A percentile compares a stretch with the other conserved stretches of the same genome.
Conservation (phyloP, 1,139 yeast genomes). For the Diutina rugosa region DNA sequence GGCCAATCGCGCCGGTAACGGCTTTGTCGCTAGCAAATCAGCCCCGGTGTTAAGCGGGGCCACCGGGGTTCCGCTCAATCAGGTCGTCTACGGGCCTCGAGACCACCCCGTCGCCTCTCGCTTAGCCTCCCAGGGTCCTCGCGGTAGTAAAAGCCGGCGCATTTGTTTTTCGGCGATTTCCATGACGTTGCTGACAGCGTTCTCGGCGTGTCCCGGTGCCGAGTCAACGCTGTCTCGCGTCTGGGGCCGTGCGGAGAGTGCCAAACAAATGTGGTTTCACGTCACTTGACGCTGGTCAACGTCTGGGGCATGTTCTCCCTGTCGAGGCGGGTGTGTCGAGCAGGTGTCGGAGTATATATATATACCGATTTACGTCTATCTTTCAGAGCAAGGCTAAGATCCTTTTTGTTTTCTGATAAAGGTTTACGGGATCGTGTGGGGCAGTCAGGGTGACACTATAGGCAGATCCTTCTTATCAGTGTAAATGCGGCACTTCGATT, state of each 20-base stretch:
- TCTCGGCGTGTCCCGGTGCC: not conserved
- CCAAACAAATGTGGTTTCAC: not conserved
- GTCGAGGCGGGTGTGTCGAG: not conserved
- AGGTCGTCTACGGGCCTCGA: too few species aligned
- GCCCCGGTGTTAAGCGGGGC: not conserved
- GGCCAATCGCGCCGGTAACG: not conserved
- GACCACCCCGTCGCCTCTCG: not conserved
- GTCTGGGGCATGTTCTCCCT: not conserved
- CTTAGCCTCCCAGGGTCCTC: too few species aligned
- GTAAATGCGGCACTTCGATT: not conserved
- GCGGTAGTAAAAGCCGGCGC: not conserved
- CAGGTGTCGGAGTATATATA: not conserved
- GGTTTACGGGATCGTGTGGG: not conserved
- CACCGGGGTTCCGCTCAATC: too few species aligned
- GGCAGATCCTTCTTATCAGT: not conserved
- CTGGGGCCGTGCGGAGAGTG: not conserved
- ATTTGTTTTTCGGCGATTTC: not conserved
- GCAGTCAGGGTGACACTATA: not conserved
- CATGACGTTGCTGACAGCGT: not conserved
- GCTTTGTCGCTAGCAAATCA: not conserved
- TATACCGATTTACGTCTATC: too few species aligned
- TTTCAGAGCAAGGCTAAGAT: too few species aligned
- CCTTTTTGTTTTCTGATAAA: not conserved
- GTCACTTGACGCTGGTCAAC: not conserved
- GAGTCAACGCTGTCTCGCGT: not conserved